Percentiles rank a stretch among this genome's conserved stretches.
Evolutionary conservation across 2,329 filamentous ascomycete genomes (phyloP).

Genomic region (Calonectria leucothoes): DNA sequence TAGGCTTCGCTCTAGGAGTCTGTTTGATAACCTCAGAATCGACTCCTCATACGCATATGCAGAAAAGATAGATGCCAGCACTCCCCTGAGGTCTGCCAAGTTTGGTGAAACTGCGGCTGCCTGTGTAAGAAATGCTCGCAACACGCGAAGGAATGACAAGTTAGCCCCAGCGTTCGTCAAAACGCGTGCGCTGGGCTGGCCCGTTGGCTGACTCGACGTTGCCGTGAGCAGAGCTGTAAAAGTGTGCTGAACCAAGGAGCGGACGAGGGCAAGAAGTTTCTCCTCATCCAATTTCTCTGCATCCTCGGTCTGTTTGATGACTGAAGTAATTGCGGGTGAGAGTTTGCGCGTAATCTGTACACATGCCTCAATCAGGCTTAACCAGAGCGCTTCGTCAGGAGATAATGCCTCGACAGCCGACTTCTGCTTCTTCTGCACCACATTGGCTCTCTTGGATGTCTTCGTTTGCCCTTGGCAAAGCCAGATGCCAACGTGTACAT

Average conservation of each 20-base stretch:
- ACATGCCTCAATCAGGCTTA: conserved; percentile 69
- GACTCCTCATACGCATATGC: conserved; percentile 96
- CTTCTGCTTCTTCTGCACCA: conserved; percentile 63
- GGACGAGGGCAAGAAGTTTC: conserved; percentile 75
- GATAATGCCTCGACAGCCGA: conserved; percentile 58
- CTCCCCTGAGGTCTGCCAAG: conserved; percentile 85
- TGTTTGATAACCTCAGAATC: conserved; percentile 85
- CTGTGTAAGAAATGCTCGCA: conserved; percentile 87
- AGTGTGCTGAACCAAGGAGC: conserved; percentile 86
- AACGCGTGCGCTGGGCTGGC: conserved; percentile 48
- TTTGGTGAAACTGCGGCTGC: conserved; percentile 86
- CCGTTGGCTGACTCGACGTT: conserved; percentile 66
- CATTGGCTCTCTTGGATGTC: conserved; percentile 58
- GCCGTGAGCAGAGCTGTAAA: conserved; percentile 88
- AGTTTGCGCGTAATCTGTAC: conserved; percentile 74
- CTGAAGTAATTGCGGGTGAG: conserved; percentile 63
- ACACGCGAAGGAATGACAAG: conserved; percentile 86
- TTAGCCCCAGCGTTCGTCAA: conserved; percentile 61
- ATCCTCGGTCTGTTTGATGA: conserved; percentile 41
- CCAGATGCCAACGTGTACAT: conserved; percentile 94
- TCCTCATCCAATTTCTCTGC: conserved; percentile 61
- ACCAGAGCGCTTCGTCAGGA: conserved; percentile 68
- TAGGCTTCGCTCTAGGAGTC: conserved; percentile 87
- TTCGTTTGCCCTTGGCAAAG: conserved; percentile 89
- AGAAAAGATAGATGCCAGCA: conserved; percentile 90